A percentile compares a stretch with the other conserved stretches of the same genome.
Evolutionary conservation across 1,139 yeast species (phyloP).

Genomic region (Kodamaea ohmeri): DNA sequence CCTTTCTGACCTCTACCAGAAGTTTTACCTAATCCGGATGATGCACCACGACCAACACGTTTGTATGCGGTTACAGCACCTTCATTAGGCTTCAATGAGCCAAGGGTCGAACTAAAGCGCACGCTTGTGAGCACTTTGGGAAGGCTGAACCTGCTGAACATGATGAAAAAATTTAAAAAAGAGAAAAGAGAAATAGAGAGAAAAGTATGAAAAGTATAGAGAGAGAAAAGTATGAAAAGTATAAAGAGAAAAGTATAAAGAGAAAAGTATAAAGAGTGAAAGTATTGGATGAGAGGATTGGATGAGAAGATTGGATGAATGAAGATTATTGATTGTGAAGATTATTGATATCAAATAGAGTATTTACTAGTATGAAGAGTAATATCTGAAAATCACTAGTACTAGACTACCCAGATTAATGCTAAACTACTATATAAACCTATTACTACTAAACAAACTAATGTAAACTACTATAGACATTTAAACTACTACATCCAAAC

Average conservation of each 20-base stretch:
- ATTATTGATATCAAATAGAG: too few species aligned
- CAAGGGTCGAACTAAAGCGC: slow-evolving; percentile 28
- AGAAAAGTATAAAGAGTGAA: background rate
- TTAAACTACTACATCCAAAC: too few species aligned
- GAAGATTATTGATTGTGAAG: too few species aligned
- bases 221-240: background rate
- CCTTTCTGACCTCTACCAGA: slow-evolving; percentile 98
- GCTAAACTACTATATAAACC: too few species aligned
- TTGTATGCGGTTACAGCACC: slow-evolving; percentile 49
- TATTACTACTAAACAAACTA: too few species aligned
- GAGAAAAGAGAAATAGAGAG: background rate
- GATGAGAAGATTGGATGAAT: too few species aligned
- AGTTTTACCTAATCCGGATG: slow-evolving; percentile 89
- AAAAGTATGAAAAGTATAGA: background rate
- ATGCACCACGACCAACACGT: slow-evolving; percentile 96
- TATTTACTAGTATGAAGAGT: too few species aligned
- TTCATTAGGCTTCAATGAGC: slow-evolving; percentile 38
- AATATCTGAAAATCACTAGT: too few species aligned
- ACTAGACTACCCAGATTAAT: too few species aligned
- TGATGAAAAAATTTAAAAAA: background rate
- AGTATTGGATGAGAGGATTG: background rate
- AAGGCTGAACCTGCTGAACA: background rate
- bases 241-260: background rate
- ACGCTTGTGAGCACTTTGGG: background rate
- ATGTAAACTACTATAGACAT: too few species aligned